These are phyloP conservation scores for Colletotrichum horii DNA, from an alignment of 2,329 filamentous ascomycete genomes.

Conservation along the genomic window DNA sequence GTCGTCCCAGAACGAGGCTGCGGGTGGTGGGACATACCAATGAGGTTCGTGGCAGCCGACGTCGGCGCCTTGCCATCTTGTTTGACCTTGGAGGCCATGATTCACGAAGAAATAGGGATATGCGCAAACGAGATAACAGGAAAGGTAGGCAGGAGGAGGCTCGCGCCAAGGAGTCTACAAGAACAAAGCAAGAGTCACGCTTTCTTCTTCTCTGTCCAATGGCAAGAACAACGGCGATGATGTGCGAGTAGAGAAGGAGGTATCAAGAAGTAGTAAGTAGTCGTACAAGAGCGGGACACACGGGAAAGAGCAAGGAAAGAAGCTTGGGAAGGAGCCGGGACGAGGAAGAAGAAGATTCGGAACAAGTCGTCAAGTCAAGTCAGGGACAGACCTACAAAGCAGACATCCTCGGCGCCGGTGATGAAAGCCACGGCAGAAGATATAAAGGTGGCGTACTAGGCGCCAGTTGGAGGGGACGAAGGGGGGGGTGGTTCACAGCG, in stretches of 20 bases:
- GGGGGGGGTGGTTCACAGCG: neutral
- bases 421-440: constrained; percentile 21
- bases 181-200: neutral
- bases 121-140: neutral
- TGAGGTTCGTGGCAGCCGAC: constrained; percentile 87
- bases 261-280: neutral
- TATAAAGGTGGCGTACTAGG: constrained; percentile 16
- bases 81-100: constrained; percentile 48
- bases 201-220: neutral
- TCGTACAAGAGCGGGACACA: neutral
- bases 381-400: constrained; percentile 2
- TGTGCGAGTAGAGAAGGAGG: neutral
- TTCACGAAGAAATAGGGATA: neutral
- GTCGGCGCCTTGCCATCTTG: constrained; percentile 74
- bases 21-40: constrained; percentile 63
- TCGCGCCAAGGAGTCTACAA: neutral
- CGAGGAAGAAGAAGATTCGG: constrained; percentile 16
- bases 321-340: constrained; percentile 1
- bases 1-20: neutral
- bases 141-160: constrained; percentile 4
- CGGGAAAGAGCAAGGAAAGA: neutral
- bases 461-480: neutral
- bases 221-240: neutral
- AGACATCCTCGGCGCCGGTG: constrained; percentile 22
- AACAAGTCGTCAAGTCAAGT: constrained; percentile 1